phyloP scores from a whole-genome alignment of 345 rosid genomes.

The Erucastrum elatum region DNA sequence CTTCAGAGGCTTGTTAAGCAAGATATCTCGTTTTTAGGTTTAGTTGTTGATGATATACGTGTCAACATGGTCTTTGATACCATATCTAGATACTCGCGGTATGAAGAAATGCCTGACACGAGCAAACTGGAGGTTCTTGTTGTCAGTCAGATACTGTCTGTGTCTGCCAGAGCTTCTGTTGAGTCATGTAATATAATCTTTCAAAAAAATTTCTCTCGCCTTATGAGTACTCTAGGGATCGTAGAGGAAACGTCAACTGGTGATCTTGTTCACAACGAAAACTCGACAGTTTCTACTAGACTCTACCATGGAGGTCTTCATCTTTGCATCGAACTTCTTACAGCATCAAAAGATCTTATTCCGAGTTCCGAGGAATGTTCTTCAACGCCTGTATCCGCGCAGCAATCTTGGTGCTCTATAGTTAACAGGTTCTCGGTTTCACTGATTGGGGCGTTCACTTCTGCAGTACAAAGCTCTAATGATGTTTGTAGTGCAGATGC shows the following conservation, averaged over 20 bases:
- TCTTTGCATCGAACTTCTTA: slow-evolving; percentile 68
- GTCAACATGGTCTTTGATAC: slow-evolving; percentile 54
- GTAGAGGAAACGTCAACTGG: slow-evolving; percentile 40
- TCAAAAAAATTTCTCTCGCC: slow-evolving; percentile 52
- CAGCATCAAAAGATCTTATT: slow-evolving; percentile 65
- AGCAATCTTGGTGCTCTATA: slow-evolving; percentile 54
- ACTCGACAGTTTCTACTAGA: slow-evolving; percentile 38
- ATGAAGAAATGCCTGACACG: slow-evolving; percentile 47
- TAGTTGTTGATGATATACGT: slow-evolving; percentile 58
- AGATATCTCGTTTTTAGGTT: slow-evolving; percentile 51
- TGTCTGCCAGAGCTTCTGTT: slow-evolving; percentile 63
- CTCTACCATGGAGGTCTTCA: slow-evolving; percentile 64
- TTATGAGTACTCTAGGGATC: slow-evolving; percentile 60
- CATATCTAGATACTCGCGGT: slow-evolving; percentile 48
- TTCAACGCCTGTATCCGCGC: slow-evolving; percentile 32
- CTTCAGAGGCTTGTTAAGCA: slow-evolving; percentile 58
- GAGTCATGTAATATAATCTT: slow-evolving; percentile 63
- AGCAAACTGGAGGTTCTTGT: slow-evolving; percentile 59
- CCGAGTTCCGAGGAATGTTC: slow-evolving; percentile 34
- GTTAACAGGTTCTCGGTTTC: slow-evolving; percentile 51
- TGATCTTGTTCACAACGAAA: slow-evolving; percentile 33
- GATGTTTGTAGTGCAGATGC: slow-evolving; percentile 40
- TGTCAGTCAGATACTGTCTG: slow-evolving; percentile 63
- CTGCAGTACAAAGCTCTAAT: slow-evolving; percentile 33
- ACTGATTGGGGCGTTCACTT: slow-evolving; percentile 51